Conservation (phyloP, 1,139 yeast species). For the Saccharomycopsis phalli region DNA sequence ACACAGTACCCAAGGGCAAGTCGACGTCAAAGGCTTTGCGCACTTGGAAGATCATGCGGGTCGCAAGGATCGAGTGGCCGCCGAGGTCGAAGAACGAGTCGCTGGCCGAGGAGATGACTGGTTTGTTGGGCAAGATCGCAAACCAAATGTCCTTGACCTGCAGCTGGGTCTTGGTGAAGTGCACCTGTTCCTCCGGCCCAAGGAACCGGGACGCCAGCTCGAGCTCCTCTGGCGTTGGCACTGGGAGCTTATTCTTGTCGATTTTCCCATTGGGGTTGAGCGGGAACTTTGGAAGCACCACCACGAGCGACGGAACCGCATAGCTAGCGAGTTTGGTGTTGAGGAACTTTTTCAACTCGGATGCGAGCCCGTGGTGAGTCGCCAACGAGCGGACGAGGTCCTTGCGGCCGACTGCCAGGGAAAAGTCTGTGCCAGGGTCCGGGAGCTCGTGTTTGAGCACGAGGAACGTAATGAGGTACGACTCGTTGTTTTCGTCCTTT, state of each 20-base stretch:
- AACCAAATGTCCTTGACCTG: conserved; percentile 78
- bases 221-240: conserved; percentile 85
- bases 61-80: conserved; percentile 94
- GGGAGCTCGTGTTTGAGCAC: conserved; percentile 59
- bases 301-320: conserved; percentile 87
- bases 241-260: conserved; percentile 93
- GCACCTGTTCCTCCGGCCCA: conserved; percentile 34
- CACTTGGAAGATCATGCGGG: conserved; percentile 90
- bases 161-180: conserved; percentile 56
- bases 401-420: conserved; percentile 23
- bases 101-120: conserved; percentile 62
- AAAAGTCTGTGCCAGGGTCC: conserved; percentile 35
- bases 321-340: conserved; percentile 86
- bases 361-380: conserved; percentile 64
- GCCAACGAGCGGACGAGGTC: conserved; percentile 55
- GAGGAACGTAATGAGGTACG: conserved; percentile 80
- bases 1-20: conserved; percentile 66
- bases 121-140: conserved; percentile 73
- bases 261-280: conserved; percentile 97
- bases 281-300: conserved; percentile 80
- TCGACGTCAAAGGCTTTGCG: conserved; percentile 72
- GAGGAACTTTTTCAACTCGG: conserved; percentile 71
- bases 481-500: conserved; percentile 87
- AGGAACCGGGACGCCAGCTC: conserved; percentile 49
- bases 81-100: conserved; percentile 97